Base-by-base conservation (phyloP, 2,329 filamentous ascomycete species). In the Pseudocercospora musae region DNA sequence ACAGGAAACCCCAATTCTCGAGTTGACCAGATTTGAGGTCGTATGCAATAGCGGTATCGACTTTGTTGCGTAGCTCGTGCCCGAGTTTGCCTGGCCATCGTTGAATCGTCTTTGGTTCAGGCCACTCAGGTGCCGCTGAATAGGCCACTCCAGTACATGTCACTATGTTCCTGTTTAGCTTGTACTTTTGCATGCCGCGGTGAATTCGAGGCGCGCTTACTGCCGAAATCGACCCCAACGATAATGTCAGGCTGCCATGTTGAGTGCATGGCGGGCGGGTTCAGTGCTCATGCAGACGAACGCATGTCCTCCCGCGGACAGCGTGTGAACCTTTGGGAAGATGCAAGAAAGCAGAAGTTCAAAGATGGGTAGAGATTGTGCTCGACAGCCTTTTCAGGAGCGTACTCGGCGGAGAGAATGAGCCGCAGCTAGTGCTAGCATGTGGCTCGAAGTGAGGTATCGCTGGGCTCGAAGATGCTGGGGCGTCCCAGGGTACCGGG, bases 1-100 rank as follows among this genome's bases (percentile, higher is more conserved):
- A 64, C 9, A 66, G 52, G 37, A 70, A 70, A 1, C 68, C 69
- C 69, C 69, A 70, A 31, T 20, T 59, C 18, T 29, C 21, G 7
- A 62, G 42, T 33, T 55, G 15, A 2, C 31, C 49, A 13, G 55
- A 57, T 1, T 15, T 25, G 9, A 31, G 20, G 4, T 58, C 53
- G 40, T 70, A 70, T 5, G 59, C 40, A 29, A 70, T 33, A 1
- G 55, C 20, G 1, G 68, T 70, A 4, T 64, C 63, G 29, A 69
- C 67, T 50, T 70, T 70, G 56, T 64, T 67, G n/a, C 55, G 59
- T 4, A 56, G 56, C 58, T 66, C 66, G 33, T 60, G 46, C 3
- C 37, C 50, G 9, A 54, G 56, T 25, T 58, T 62, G 11, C 68
- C 67, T 18, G 68, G 68, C 69, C 69, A 71, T 15, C 63, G 54